Percentiles rank a stretch among this genome's conserved stretches.
These are phyloP conservation scores for Cutaneotrichosporon sp. DNA, from an alignment of 1,284 basidiomycete genomes.

Conservation along the genomic window DNA sequence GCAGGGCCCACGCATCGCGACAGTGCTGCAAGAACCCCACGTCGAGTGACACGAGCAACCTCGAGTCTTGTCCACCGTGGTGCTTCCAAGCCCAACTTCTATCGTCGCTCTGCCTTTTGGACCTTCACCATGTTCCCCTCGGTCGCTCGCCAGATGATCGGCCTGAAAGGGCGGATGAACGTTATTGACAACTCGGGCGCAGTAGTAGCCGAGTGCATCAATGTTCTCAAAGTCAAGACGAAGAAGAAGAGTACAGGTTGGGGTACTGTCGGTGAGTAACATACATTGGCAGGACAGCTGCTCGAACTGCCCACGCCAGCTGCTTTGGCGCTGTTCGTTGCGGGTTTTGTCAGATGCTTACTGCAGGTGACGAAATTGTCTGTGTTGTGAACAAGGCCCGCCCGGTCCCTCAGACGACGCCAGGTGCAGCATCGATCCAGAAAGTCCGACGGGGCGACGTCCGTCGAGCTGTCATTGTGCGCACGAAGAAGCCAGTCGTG, in stretches of 20 bases:
- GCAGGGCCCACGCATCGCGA: too few species aligned
- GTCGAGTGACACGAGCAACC: too few species aligned
- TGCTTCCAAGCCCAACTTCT: too few species aligned
- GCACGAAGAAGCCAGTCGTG: conserved; percentile 56
- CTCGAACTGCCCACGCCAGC: too few species aligned
- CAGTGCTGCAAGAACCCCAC: too few species aligned
- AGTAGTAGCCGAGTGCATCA: conserved; percentile 91
- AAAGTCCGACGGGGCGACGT: conserved; percentile 92
- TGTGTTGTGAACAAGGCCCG: conserved; percentile 92
- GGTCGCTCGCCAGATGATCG: conserved; percentile 62
- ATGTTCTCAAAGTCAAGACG: conserved; percentile 89
- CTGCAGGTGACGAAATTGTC: conserved; percentile 89
- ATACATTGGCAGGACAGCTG: too few species aligned
- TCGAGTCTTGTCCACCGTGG: too few species aligned
- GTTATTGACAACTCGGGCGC: conserved; percentile 99
- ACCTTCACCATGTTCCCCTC: neutral
- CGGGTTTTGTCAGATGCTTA: too few species aligned
- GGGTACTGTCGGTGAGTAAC: conserved; percentile 56
- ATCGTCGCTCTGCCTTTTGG: too few species aligned
- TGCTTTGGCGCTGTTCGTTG: too few species aligned
- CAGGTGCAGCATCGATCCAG: conserved; percentile 47
- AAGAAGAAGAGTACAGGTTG: conserved; percentile 57
- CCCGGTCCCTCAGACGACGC: conserved; percentile 55
- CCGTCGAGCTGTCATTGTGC: conserved; percentile 87
- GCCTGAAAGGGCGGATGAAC: conserved; percentile 85